Evolutionary conservation across 768 basidiomycete genomes (phyloP).

Genomic region (Tephrocybe sp.): DNA sequence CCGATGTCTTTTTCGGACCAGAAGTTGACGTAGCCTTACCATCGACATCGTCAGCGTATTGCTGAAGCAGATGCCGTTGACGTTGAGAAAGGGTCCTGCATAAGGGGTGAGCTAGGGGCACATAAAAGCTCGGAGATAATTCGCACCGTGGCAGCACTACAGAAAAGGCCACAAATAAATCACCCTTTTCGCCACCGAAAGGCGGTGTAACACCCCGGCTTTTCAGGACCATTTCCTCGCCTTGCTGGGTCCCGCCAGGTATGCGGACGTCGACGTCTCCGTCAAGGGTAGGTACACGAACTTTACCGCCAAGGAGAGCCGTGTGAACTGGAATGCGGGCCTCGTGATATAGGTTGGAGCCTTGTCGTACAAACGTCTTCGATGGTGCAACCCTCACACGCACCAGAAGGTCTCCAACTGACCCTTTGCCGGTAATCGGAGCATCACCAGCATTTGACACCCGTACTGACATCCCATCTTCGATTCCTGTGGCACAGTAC

Average conservation of each 20-base stretch:
- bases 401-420: constrained; percentile 81
- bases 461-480: constrained; percentile 91
- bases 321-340: constrained; percentile 87
- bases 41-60: constrained; percentile 92
- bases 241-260: constrained; percentile 91
- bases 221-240: constrained; percentile 94
- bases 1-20: constrained; percentile 12
- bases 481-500: constrained; percentile 58
- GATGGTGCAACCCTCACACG: constrained; percentile 83
- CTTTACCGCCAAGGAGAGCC: constrained; percentile 90
- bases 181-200: constrained; percentile 62
- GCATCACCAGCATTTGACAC: constrained; percentile 82
- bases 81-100: constrained; percentile 74
- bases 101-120: constrained; percentile 3
- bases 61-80: constrained; percentile 85
- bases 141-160: constrained; percentile 87
- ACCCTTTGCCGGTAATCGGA: constrained; percentile 75
- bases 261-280: constrained; percentile 94
- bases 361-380: constrained; percentile 86
- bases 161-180: constrained; percentile 86
- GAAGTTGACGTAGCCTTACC: constrained; percentile 39
- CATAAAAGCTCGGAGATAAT: constrained; percentile 1
- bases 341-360: constrained; percentile 86
- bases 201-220: constrained; percentile 76
- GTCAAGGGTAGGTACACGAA: constrained; percentile 91